Conservation (phyloP, 345 rosid genomes). For the Melaleuca alternifolia region DNA sequence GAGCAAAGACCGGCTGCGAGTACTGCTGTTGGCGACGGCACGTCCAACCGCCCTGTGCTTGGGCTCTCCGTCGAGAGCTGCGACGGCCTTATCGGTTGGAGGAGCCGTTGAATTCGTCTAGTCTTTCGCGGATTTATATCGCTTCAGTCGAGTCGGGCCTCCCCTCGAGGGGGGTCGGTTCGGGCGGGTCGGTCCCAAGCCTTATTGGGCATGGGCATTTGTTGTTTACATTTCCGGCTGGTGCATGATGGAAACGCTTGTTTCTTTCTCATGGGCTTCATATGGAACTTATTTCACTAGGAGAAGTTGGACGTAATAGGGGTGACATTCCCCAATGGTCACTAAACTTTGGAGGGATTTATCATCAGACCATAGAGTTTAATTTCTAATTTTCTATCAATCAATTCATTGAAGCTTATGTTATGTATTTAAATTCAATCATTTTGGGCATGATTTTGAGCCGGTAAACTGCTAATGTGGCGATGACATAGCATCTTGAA, state of each 20-base stretch:
- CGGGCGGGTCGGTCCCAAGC: not conserved
- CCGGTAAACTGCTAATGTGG: accelerated
- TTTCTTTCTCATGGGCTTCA: not conserved
- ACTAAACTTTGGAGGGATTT: not conserved
- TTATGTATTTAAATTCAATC: accelerated
- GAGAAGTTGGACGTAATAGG: not conserved
- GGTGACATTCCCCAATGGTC: not conserved
- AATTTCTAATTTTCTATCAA: not conserved
- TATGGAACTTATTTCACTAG: not conserved
- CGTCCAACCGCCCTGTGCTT: not conserved
- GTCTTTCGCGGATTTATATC: not conserved
- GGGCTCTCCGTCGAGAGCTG: not conserved
- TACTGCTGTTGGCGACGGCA: not conserved
- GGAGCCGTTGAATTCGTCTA: not conserved
- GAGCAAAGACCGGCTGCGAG: not conserved
- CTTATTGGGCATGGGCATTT: not conserved
- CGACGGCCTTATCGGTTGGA: not conserved
- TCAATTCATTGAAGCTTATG: not conserved
- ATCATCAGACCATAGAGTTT: not conserved
- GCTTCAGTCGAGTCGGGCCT: not conserved
- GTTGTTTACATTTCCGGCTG: not conserved
- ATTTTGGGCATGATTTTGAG: not conserved
- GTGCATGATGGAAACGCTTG: not conserved
- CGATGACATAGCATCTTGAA: not conserved
- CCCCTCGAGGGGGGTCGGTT: not conserved